A percentile compares a stretch with the other conserved stretches of the same genome.
Conservation (phyloP, 108 stramenopile genomes). For the Fragilaria radians region DNA sequence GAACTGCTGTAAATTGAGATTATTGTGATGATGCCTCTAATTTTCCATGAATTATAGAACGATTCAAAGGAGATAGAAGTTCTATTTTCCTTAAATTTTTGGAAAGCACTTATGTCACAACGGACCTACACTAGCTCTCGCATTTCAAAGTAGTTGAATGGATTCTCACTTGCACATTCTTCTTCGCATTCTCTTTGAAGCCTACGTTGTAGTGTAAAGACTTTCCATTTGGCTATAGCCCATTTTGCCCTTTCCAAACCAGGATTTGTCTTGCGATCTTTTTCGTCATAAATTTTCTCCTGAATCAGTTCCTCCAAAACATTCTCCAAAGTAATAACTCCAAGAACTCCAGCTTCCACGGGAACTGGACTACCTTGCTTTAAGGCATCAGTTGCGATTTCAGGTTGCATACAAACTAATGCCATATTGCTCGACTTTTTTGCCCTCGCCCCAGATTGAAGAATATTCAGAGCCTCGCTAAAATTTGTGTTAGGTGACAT, state of each 20-base stretch:
- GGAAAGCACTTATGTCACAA: no score
- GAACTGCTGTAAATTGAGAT: no score
- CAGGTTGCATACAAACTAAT: conserved; percentile 58
- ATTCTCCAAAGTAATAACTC: conserved; percentile 78
- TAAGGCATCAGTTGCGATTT: conserved; percentile 38
- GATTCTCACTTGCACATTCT: not conserved
- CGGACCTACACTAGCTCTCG: not conserved
- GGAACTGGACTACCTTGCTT: conserved; percentile 40
- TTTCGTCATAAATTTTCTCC: conserved; percentile 78
- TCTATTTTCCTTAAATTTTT: no score
- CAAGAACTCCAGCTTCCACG: conserved; percentile 53
- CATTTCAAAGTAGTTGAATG: not conserved
- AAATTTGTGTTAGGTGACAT: conserved; percentile 57
- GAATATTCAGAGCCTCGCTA: conserved; percentile 63
- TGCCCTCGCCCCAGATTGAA: conserved; percentile 56
- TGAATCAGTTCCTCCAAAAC: conserved; percentile 67
- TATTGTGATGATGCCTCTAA: no score
- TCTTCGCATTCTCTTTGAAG: not conserved
- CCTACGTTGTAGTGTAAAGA: not conserved
- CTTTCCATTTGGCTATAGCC: not conserved
- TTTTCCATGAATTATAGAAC: no score
- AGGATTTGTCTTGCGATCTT: conserved; percentile 35
- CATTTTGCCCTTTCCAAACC: not conserved
- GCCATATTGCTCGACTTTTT: conserved; percentile 62
- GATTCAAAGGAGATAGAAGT: no score